Conservation (phyloP, 495 filamentous ascomycete species). For the Penicilliopsis zonata region DNA sequence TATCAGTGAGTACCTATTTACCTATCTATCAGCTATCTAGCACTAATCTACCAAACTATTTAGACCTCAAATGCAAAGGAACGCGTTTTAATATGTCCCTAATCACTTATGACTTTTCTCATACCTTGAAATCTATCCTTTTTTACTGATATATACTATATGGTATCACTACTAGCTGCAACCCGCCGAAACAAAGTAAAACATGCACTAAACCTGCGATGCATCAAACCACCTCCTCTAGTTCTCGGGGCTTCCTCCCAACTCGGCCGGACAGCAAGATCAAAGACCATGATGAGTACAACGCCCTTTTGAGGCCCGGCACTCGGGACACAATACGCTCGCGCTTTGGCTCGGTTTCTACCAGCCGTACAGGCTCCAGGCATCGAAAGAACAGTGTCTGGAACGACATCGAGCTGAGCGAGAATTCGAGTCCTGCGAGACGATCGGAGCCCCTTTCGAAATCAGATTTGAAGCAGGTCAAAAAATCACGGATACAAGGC, state of each 20-base stretch:
- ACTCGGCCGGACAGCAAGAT: conserved; percentile 21
- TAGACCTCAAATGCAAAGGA: no score
- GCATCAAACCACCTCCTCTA: conserved; percentile 22
- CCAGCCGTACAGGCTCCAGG: conserved; percentile 10
- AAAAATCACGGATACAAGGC: conserved; percentile 26
- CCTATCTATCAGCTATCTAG: no score
- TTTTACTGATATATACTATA: no score
- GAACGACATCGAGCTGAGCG: conserved; percentile 18
- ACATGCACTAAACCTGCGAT: no score
- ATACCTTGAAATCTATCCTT: no score
- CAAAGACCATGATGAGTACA: conserved; percentile 22
- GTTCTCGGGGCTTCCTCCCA: conserved; percentile 21
- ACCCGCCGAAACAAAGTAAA: no score
- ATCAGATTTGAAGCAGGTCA: conserved; percentile 30
- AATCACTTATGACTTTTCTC: no score
- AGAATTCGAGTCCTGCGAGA: conserved; percentile 17
- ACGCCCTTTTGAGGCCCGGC: conserved; percentile 20
- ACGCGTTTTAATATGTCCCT: no score
- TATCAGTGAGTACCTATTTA: no score
- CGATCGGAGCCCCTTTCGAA: conserved; percentile 24
- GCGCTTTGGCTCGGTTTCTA: conserved; percentile 24
- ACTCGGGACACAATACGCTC: conserved; percentile 22
- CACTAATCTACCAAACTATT: no score
- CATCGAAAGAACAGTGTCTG: conserved; percentile 23
- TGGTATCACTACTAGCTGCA: no score